Base-by-base conservation (phyloP, 1,284 basidiomycete species). In the Lentinus polychrous region DNA sequence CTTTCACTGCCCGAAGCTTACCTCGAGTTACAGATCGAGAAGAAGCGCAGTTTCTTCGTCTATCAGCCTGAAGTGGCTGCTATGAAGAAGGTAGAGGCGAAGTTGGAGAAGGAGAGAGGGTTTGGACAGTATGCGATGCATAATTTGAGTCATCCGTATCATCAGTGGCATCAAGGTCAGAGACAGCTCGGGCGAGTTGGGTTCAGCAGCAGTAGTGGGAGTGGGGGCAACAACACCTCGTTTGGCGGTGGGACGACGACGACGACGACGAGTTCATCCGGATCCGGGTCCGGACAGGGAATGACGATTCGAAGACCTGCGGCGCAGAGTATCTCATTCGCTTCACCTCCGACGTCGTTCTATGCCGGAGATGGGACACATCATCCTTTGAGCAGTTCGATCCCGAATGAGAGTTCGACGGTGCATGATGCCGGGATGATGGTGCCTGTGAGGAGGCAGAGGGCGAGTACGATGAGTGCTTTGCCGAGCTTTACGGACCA, bases 11-110 rank as follows among this genome's bases (percentile, higher is more conserved):
- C 94, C 3, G 91, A 94, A 61, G 94, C 94, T 14, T 98, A 94
- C 68, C 71, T 94, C 41, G 82, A 89, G 61, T 75, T 95, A 56
- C 92, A 86, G 66, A 76, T 76, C 43, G 60, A 60, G 71, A 76
- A 87, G 75, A 70, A 79, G 70, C 61, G 81, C 54, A 87, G 73
- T 63, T 99, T 99, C 73, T 98, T 96, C 59, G 90, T 98, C 44
- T 97, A 96, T 65, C 82, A 84, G 43, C 73, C 73, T 36, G 94
- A 97, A 65, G 67, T 94, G 45, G 75, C 76, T 0, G 63, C 95
- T n/a, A 70, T 98, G 55, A 74, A 81, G 56, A 74, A 78, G 48
- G 76, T 95, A 47, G 93, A 95, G 68, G 69, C 68, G 38, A 70
- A 79, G 44, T 63, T 88, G 43, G 62, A 58, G 70, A 75, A 63